These are phyloP conservation scores for Sphagnum contortum DNA, from an alignment of 225 moss, liverwort and hornwort species.

Conservation along the genomic window DNA sequence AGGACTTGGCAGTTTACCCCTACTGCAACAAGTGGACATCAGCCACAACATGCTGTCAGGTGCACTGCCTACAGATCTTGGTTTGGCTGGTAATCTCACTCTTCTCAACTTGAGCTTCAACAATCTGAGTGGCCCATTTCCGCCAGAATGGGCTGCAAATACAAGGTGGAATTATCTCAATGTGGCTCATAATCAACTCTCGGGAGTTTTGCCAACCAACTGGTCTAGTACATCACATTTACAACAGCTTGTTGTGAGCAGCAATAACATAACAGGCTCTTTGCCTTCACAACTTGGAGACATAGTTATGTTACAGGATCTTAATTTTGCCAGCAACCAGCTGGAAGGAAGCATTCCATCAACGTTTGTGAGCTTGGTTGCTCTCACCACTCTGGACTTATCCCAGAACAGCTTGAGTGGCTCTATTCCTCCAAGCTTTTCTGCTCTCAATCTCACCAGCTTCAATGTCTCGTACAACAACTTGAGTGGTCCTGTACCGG, in stretches of 20 bases:
- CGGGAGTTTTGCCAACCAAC: slow-evolving; percentile 19
- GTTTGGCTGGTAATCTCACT: slow-evolving; percentile 21
- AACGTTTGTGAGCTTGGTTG: slow-evolving; percentile 16
- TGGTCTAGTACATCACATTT: slow-evolving; percentile 18
- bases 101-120: slow-evolving; percentile 42
- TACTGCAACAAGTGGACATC: slow-evolving; percentile 48
- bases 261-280: slow-evolving; percentile 19
- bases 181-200: slow-evolving; percentile 22
- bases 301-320: slow-evolving; percentile 9
- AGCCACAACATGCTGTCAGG: slow-evolving; percentile 48
- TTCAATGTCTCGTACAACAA: slow-evolving; percentile 61
- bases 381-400: slow-evolving; percentile 14
- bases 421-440: slow-evolving; percentile 18
- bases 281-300: slow-evolving; percentile 16
- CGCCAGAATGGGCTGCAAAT: slow-evolving; percentile 15
- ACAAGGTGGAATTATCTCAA: slow-evolving; percentile 27
- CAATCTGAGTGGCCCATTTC: slow-evolving; percentile 43
- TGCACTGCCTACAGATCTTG: slow-evolving; percentile 28
- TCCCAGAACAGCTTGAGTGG: slow-evolving; percentile 18
- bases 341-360: slow-evolving; percentile 25
- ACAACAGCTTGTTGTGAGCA: slow-evolving; percentile 17
- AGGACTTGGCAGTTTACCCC: slow-evolving; percentile 37
- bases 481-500: slow-evolving; percentile 53
- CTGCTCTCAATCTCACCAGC: slow-evolving; percentile 22
- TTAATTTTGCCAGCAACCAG: slow-evolving; percentile 17